These are phyloP conservation scores for Megacollybia marginata DNA, from an alignment of 768 basidiomycete species.

Conservation along the genomic window DNA sequence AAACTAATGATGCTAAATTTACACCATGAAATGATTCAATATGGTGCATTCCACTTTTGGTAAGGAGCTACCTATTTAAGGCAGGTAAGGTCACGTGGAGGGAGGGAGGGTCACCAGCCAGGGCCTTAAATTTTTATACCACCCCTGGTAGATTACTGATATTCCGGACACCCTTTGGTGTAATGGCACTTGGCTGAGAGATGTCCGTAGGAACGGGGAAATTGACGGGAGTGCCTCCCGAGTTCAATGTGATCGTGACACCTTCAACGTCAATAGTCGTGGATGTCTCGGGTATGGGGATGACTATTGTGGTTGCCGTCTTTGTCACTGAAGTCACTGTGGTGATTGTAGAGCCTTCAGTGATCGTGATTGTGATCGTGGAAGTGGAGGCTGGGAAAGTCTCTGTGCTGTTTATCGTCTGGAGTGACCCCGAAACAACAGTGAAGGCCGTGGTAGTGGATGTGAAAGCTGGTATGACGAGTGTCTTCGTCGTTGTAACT, in stretches of 20 bases:
- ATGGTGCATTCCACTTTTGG: too few relatives aligned
- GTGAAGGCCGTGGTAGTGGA: neutral
- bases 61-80: too few relatives aligned
- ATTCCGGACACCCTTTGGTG: too few relatives aligned
- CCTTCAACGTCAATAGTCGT: constrained; percentile 1
- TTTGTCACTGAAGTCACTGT: neutral
- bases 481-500: neutral
- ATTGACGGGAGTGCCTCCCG: constrained; percentile 3
- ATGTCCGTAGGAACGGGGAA: neutral
- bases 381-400: neutral
- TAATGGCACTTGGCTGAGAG: neutral
- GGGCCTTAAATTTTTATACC: too few relatives aligned
- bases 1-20: too few relatives aligned
- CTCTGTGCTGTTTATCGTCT: neutral
- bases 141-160: too few relatives aligned
- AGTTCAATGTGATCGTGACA: constrained; percentile 2
- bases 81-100: too few relatives aligned
- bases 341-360: neutral
- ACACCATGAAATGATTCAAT: too few relatives aligned
- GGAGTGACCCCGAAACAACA: neutral
- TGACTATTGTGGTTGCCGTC: neutral
- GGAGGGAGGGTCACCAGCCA: too few relatives aligned
- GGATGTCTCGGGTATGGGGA: constrained; percentile 1
- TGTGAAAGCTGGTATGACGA: neutral
- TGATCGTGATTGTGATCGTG: neutral